A percentile compares a stretch with the other conserved stretches of the same genome.
These are phyloP conservation scores for Leishmania amazonensis DNA, from an alignment of 208 protist genomes.

Conservation along the genomic window DNA sequence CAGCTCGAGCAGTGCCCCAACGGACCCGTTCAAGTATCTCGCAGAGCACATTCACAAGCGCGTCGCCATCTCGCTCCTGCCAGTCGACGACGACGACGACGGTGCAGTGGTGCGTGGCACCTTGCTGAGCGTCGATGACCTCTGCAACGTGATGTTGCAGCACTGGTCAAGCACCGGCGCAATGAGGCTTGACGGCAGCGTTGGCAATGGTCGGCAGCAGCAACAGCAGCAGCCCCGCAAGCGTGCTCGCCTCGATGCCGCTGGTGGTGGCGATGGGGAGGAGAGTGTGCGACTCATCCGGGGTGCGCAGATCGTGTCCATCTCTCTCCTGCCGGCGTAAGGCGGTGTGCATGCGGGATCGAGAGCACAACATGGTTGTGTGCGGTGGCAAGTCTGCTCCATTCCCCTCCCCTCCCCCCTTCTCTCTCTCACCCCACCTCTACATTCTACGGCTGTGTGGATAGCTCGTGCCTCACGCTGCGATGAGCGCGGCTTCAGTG, in stretches of 20 bases:
- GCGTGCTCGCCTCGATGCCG: conserved; percentile 14
- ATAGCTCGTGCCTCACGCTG: background rate
- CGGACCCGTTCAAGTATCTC: conserved; percentile 59
- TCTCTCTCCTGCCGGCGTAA: conserved; percentile 26
- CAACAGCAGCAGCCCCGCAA: conserved; percentile 19
- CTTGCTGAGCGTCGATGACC: conserved; percentile 70
- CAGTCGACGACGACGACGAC: conserved; percentile 10
- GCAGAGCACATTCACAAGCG: conserved; percentile 43
- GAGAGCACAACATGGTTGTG: background rate
- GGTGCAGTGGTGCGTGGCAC: conserved; percentile 34
- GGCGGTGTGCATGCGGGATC: background rate
- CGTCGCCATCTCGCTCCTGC: conserved; percentile 22
- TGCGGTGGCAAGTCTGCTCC: background rate
- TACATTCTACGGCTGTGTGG: too few relatives aligned
- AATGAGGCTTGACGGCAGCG: background rate
- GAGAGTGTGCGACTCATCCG: conserved; percentile 57
- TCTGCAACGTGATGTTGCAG: conserved; percentile 65
- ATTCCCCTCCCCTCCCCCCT: background rate
- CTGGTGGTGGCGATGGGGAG: background rate
- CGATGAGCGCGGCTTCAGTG: background rate
- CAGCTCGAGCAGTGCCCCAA: conserved; percentile 11
- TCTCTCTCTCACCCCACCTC: background rate
- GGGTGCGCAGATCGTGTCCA: conserved; percentile 49
- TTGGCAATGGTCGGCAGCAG: background rate
- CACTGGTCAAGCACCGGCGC: conserved; percentile 37